Evolutionary conservation across 768 basidiomycete species (phyloP), one percentile per base, ranked within the genome.

Genomic region (Naganishia randhawae): DNA sequence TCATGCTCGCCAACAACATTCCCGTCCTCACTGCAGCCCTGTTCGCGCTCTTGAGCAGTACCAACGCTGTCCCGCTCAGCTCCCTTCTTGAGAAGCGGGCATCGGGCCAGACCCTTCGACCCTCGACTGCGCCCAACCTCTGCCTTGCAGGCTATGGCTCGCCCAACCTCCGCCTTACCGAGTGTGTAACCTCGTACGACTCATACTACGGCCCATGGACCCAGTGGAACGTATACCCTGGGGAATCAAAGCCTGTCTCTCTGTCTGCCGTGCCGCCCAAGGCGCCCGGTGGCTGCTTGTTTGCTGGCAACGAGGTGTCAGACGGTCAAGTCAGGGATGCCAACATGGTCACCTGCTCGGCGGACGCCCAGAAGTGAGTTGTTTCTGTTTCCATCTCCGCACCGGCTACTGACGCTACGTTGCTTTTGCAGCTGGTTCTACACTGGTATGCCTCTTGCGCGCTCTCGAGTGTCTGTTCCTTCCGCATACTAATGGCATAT

Each of bases 351-450:
- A 61, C 57, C 11, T 61, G 57, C 29, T 61, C 57, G 1, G 57
- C 57, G 6, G 39, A 61, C 27, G 39, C 37, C 11, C 57, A 61
- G 29, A 25, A 61, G 57, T 61, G 27, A 27, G 57, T 61, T 11
- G 32, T 41, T 37, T 7, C 37, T 66, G 53, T 42, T 6, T 39
- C 57, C 63, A 25, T 54, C 51, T 35, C 45, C 63, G 31, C 68
- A 61, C 31, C n/a, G n/a, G n/a, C 9, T 37, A 27, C 37, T 42
- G 17, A 50, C 51, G 50, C 50, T 45, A 19, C 4, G 8, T n/a
- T 22, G 10, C 27, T n/a, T n/a, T 41, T n/a, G 2, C 19, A 61
- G 57, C 32, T 73, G 71, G 72, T 71, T 61, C 63, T 66, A 67
- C 55, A 73, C 73, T 35, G 72, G 65, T 52, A n/a, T n/a, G n/a